Conservation (phyloP, 176 grass and related monocot genomes). For the Poa annua region DNA sequence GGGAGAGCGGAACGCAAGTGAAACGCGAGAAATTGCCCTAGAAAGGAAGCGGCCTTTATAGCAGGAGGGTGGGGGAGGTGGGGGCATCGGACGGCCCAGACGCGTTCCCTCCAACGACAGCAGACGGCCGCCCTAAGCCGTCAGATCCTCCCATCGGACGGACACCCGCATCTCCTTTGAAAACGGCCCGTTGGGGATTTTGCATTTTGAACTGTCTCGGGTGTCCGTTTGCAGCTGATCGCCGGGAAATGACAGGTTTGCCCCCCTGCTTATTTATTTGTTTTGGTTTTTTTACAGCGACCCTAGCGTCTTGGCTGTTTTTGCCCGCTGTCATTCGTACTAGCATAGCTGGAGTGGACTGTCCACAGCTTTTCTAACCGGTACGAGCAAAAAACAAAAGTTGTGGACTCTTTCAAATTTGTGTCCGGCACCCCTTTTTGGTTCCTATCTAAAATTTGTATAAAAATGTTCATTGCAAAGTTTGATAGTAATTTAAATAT, state of each 20-base stretch:
- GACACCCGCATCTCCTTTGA: conserved; percentile 27
- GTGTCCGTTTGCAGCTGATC: neutral
- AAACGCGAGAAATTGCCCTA: conserved; percentile 5
- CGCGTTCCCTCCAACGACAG: conserved; percentile 61
- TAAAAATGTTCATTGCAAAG: no score
- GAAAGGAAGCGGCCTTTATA: conserved; percentile 52
- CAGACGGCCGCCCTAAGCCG: conserved; percentile 23
- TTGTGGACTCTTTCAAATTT: no score
- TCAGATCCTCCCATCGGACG: conserved; percentile 62
- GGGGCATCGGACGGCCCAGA: conserved; percentile 61
- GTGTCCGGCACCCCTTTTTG: no score
- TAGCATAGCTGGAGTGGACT: no score
- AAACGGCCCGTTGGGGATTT: conserved; percentile 47
- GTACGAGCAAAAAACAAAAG: no score
- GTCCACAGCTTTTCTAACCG: no score
- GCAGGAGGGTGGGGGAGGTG: conserved; percentile 37
- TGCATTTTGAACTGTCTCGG: conserved; percentile 59
- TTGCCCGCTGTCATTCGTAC: neutral
- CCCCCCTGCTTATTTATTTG: neutral
- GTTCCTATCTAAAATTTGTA: no score
- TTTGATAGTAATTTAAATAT: no score
- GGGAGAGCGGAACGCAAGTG: neutral
- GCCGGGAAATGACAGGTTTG: conserved; percentile 36
- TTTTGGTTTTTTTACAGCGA: neutral
- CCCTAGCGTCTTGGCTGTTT: neutral